phyloP scores from a whole-genome alignment of 2,329 filamentous ascomycete genomes.

The Xylaria arbuscula region DNA sequence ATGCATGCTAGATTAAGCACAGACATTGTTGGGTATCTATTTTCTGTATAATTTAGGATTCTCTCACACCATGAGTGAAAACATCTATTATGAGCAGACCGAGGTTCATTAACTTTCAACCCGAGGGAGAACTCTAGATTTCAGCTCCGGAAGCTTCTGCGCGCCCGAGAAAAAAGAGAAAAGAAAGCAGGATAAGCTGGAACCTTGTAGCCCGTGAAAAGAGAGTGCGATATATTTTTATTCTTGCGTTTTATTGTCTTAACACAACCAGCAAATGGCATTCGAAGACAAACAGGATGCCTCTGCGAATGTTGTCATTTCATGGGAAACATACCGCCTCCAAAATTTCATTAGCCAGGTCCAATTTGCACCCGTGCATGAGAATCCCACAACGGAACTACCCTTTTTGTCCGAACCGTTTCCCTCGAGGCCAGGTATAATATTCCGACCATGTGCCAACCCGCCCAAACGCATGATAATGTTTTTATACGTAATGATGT shows the following conservation, averaged over 20 bases:
- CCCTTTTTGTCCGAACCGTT: conserved; percentile 32
- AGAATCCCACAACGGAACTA: conserved; percentile 23
- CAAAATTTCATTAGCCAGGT: conserved; percentile 17
- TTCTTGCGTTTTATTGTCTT: conserved; percentile 13
- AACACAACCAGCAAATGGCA: conserved; percentile 15
- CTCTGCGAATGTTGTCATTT: conserved; percentile 6
- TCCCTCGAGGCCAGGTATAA: conserved; percentile 27
- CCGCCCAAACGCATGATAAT: conserved; percentile 24
- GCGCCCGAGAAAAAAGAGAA: no score
- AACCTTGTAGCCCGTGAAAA: neutral
- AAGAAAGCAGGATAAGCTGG: neutral
- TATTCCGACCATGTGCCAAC: conserved; percentile 26
- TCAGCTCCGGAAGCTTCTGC: no score
- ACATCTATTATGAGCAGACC: no score
- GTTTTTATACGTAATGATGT: conserved; percentile 29
- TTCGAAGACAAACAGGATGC: conserved; percentile 20
- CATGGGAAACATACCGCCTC: conserved; percentile 11
- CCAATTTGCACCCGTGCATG: conserved; percentile 20
- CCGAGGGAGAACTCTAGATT: no score
- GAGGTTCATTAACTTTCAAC: no score
- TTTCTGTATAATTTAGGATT: no score
- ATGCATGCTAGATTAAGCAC: no score
- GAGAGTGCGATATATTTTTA: conserved; percentile 25
- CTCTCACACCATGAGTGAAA: no score
- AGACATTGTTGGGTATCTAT: no score